These are phyloP conservation scores for Neofusicoccum kwambonambiense DNA, from an alignment of 2,329 filamentous ascomycete genomes.

Conservation along the genomic window DNA sequence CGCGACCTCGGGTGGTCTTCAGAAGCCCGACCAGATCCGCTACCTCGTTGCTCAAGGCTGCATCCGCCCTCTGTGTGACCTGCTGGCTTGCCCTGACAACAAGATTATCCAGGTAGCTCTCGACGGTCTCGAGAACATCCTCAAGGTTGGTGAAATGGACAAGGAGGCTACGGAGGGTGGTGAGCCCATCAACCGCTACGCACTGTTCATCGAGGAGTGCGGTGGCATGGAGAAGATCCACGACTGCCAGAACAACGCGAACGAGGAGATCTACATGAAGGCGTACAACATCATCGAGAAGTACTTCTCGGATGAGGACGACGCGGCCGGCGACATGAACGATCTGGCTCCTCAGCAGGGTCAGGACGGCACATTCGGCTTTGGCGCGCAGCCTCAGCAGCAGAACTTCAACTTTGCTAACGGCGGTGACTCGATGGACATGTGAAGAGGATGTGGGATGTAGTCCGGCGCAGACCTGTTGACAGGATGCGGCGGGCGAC, in stretches of 20 bases:
- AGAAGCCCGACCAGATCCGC: conserved; percentile 98
- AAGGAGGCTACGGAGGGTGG: conserved; percentile 80
- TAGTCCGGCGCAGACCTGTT: background rate
- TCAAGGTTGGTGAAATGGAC: conserved; percentile 98
- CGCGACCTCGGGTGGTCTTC: conserved; percentile 91
- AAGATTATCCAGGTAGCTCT: conserved; percentile 99
- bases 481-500: conserved; percentile 2
- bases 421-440: conserved; percentile 71
- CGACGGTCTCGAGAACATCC: conserved; percentile 96
- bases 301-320: conserved; percentile 99
- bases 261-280: conserved; percentile 99
- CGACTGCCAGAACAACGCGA: conserved; percentile 99
- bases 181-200: conserved; percentile 89
- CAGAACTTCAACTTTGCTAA: conserved; percentile 94
- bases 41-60: conserved; percentile 91
- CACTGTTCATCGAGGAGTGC: conserved; percentile 97
- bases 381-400: conserved; percentile 62
- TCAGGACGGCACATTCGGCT: conserved; percentile 75
- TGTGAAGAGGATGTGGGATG: conserved; percentile 49
- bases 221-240: conserved; percentile 99
- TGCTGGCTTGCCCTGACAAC: conserved; percentile 95
- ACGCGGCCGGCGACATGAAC: conserved; percentile 72
- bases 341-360: conserved; percentile 71
- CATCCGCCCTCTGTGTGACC: conserved; percentile 95
- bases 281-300: conserved; percentile 99